phyloP scores from a whole-genome alignment of 495 filamentous ascomycete genomes.

The Annulohypoxylon nitens region DNA sequence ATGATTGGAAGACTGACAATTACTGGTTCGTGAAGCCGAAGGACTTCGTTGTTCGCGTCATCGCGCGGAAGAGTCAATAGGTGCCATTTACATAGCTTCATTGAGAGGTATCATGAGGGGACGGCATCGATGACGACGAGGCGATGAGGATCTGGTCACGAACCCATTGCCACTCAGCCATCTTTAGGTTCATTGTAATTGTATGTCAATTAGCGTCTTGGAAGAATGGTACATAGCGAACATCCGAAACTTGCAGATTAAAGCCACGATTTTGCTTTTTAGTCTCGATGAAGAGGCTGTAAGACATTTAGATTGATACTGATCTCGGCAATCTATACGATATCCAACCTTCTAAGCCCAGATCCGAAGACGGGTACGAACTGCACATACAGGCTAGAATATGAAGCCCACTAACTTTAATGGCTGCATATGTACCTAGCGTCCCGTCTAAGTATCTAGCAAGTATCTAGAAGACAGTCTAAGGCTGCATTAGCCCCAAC shows the following conservation, averaged over 20 bases:
- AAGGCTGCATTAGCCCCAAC: constrained; percentile 3
- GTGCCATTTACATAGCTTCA: background rate
- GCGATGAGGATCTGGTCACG: background rate
- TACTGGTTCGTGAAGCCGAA: constrained; percentile 7
- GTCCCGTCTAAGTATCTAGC: background rate
- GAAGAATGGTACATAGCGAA: background rate
- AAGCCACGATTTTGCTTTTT: background rate
- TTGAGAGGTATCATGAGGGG: background rate
- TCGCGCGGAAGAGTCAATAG: background rate
- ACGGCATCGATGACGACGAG: too few species aligned
- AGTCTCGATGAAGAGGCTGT: background rate
- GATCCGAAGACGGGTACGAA: background rate
- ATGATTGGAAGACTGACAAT: background rate
- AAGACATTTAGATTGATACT: background rate
- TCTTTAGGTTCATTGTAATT: background rate
- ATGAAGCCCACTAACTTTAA: background rate
- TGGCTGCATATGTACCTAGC: background rate
- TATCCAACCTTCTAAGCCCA: background rate
- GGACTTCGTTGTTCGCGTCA: constrained; percentile 1
- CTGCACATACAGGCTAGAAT: background rate
- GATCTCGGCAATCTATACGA: background rate
- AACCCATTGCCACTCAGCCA: background rate
- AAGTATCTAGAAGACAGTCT: background rate
- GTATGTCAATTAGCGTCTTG: background rate
- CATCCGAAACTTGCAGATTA: background rate